Base-by-base conservation (phyloP, 805 yeast species). In the Candida mattraensis region DNA sequence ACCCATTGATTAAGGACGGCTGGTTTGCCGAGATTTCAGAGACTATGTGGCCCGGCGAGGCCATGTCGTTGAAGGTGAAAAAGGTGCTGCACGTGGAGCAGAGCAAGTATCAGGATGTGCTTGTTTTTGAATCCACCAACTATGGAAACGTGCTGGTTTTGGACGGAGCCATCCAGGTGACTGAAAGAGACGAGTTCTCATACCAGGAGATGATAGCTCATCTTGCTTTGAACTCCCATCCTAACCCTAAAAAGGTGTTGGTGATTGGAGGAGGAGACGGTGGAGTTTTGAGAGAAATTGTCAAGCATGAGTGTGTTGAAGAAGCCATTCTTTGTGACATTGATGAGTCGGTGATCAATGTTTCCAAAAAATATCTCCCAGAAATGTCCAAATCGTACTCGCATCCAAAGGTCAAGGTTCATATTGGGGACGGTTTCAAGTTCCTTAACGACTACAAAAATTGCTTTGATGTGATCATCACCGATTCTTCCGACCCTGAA, bases 201-300 rank as follows among this genome's bases (percentile, higher is more conserved):
- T 91, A 89, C 73, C 99, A 93, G 70, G 99, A 91, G 69, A 93
- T 91, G 98, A 91, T 91, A 64, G 71, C 97, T 25, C 97, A 91
- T 66, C 73, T 93, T 56, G 96, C 95, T 5, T 58, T 93, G 64
- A 85, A 83, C 76, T 80, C 93, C 35, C 98, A 93, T 67, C 89
- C 96, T 53, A 80, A 86, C 69, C 98, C 98, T 40, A 87, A 86
- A 73, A 82, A 75, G 54, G 97, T 94, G 16, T 72, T 91, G 38
- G 98, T 91, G 46, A 85, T 91, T 57, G 99, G 99, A 41, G 99
- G 99, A 48, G 99, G 99, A 58, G 99, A 91, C 63, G 99, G 99
- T 53, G 98, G 98, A 66, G 98, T 91, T 34, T 75, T 91, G 56
- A 80, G 98, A 67, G 98, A 91, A 67, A 74, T 89, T 58, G 86